A percentile compares a stretch with the other conserved stretches of the same genome.
phyloP scores from a whole-genome alignment of 2,329 filamentous ascomycete genomes.

The Pyrenochaeta sp. region DNA sequence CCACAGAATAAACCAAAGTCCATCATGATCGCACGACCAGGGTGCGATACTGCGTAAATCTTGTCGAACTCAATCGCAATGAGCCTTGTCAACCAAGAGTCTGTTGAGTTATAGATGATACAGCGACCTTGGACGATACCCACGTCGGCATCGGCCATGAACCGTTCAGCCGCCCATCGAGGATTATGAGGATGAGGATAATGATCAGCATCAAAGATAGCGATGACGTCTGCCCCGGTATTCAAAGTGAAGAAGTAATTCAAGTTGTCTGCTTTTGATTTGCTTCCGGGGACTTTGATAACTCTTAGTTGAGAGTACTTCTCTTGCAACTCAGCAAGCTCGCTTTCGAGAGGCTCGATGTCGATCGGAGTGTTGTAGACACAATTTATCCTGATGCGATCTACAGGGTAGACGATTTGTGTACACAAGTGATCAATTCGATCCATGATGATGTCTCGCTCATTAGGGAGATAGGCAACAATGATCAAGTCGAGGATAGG shows the following conservation, averaged over 20 bases:
- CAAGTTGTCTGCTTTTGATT: conserved; percentile 57
- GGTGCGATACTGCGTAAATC: conserved; percentile 58
- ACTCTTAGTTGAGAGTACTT: conserved; percentile 49
- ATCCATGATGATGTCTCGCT: conserved; percentile 56
- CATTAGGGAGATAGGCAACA: conserved; percentile 57
- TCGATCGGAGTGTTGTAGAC: conserved; percentile 56
- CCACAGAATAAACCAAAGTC: conserved; percentile 55
- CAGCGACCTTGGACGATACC: conserved; percentile 58
- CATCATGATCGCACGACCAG: conserved; percentile 53
- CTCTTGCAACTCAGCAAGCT: conserved; percentile 44
- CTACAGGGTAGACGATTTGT: conserved; percentile 51
- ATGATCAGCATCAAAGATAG: conserved; percentile 57
- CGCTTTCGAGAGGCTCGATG: conserved; percentile 52
- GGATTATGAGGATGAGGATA: conserved; percentile 56
- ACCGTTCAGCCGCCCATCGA: conserved; percentile 55
- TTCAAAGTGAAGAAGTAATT: conserved; percentile 54
- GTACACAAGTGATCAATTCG: conserved; percentile 53
- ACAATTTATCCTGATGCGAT: conserved; percentile 53
- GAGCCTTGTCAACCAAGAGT: conserved; percentile 52
- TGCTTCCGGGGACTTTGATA: conserved; percentile 54
- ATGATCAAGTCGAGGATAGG: conserved; percentile 54
- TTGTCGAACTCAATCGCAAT: conserved; percentile 58
- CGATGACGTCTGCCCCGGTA: conserved; percentile 51
- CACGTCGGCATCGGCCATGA: conserved; percentile 47
- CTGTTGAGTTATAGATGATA: conserved; percentile 54